Base-by-base conservation (phyloP, 192 early-diverging fungal species). In the Allomyces arbusculus region DNA sequence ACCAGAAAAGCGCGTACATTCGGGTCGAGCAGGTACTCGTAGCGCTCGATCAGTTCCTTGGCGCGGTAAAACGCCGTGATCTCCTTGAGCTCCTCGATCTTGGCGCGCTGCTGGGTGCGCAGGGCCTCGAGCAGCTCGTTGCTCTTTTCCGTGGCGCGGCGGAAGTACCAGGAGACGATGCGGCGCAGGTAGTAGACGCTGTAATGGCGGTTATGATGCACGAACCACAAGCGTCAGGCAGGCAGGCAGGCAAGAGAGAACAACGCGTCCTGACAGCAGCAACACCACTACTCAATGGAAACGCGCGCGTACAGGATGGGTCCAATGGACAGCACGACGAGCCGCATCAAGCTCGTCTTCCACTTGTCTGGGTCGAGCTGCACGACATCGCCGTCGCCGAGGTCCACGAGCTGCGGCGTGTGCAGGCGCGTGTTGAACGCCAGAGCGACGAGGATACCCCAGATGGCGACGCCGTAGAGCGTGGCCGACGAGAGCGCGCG, bases 81-180 rank as follows among this genome's bases (percentile, higher is more conserved):
- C 69, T 94, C 92, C 76, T 97, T 97, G 65, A 97, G 78, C 72
- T 92, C 94, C 66, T 97, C 92, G 19, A 97, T 73, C 72, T 87
- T 82, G 58, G 77, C 79, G 67, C 85, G 87, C 66, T 87, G 79
- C 65, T 87, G 72, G 45, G 75, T 75, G n/a, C 73, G 71, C 61
- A 80, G 71, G 24, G 64, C 63, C 22, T 65, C 71, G 61, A 84
- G 67, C 24, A 62, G 62, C 50, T 71, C 72, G 63, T 73, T 25
- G 8, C 64, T 23, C 10, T 67, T 58, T 25, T 61, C 73, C 69
- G 68, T 10, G 19, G 33, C 24, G 33, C n/a, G n/a, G 11, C 10
- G 16, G 19, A 33, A n/a, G 25, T 14, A 26, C 19, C 24, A 23
- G 64, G 19, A 12, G n/a, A 26, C n/a, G 43, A n/a, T 23, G 6